A percentile compares a stretch with the other conserved stretches of the same genome.
These are phyloP conservation scores for Epichloe amarillans DNA, from an alignment of 2,329 filamentous ascomycete species.

Conservation along the genomic window DNA sequence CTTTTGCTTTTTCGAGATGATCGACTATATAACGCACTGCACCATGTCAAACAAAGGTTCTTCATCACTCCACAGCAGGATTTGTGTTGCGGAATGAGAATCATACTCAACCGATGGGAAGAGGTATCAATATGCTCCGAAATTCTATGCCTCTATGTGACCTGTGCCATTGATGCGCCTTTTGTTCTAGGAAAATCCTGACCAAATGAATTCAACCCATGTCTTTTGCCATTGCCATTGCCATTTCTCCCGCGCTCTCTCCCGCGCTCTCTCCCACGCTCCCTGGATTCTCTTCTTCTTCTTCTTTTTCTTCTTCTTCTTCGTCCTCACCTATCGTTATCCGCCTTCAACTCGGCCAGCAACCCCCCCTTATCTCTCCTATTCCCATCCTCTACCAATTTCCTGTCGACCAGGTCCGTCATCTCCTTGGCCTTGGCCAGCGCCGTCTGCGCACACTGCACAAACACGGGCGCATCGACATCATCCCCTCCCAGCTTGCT, in stretches of 20 bases:
- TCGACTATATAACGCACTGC: too few relatives aligned
- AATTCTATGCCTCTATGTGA: neutral
- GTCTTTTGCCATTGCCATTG: neutral
- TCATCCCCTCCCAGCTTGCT: slow-evolving; percentile 79
- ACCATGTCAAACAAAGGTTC: neutral
- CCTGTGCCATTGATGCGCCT: neutral
- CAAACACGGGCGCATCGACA: slow-evolving; percentile 63
- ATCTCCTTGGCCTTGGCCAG: slow-evolving; percentile 71
- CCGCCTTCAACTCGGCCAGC: slow-evolving; percentile 63
- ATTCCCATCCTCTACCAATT: slow-evolving; percentile 65
- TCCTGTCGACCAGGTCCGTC: slow-evolving; percentile 57
- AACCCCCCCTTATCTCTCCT: slow-evolving; percentile 65
- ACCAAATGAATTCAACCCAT: neutral
- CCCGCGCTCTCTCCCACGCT: neutral
- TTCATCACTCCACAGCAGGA: neutral
- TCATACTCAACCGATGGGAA: neutral
- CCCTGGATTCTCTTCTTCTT: slow-evolving; percentile 5
- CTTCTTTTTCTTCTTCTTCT: slow-evolving; percentile 8
- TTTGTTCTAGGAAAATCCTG: neutral
- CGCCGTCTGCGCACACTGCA: slow-evolving; percentile 64
- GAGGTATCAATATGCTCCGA: slow-evolving; percentile 3
- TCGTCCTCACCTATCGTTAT: slow-evolving; percentile 55
- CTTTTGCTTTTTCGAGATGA: too few relatives aligned
- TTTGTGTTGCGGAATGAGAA: neutral
- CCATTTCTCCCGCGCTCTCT: neutral